A percentile compares a stretch with the other conserved stretches of the same genome.
Conservation (phyloP, 208 protist genomes). For the Herpetomonas muscarum region DNA sequence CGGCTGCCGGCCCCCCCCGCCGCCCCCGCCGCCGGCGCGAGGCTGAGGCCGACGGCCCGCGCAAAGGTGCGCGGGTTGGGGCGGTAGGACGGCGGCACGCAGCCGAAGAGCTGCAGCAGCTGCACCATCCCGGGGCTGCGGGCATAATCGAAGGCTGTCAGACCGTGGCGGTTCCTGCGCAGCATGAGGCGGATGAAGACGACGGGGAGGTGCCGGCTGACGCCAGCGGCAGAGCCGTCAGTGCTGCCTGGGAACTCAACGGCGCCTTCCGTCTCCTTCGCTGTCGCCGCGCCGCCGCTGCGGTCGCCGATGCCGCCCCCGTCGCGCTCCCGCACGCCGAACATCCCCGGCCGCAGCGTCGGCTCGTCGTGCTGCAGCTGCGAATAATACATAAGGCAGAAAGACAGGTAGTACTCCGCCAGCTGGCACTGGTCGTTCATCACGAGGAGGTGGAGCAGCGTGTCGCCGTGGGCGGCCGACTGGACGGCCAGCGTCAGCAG, state of each 20-base stretch:
- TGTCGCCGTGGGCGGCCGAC: constrained; percentile 46
- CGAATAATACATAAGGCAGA: constrained; percentile 52
- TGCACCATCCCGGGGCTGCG: constrained; percentile 63
- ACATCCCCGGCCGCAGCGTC: constrained; percentile 29
- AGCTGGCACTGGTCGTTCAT: constrained; percentile 75
- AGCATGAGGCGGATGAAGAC: constrained; percentile 67
- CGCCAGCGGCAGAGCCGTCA: background rate
- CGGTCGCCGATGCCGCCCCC: background rate
- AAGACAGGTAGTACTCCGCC: constrained; percentile 70
- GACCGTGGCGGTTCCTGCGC: constrained; percentile 58
- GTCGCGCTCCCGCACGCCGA: constrained; percentile 21
- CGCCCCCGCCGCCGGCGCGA: background rate
- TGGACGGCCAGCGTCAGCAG: constrained; percentile 29
- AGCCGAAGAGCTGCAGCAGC: constrained; percentile 70
- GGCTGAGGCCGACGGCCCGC: constrained; percentile 18
- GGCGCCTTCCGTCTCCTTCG: background rate
- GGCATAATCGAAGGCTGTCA: constrained; percentile 81
- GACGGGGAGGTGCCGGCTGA: constrained; percentile 14
- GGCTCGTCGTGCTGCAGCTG: constrained; percentile 42
- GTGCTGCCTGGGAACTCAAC: background rate
- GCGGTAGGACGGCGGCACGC: constrained; percentile 72
- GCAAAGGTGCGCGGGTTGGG: constrained; percentile 61
- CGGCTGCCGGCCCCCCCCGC: background rate
- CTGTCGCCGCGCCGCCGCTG: background rate
- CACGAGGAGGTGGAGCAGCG: constrained; percentile 73